These are phyloP conservation scores for Lolium multiflorum DNA, from an alignment of 176 grass and related monocot species.

Conservation along the genomic window DNA sequence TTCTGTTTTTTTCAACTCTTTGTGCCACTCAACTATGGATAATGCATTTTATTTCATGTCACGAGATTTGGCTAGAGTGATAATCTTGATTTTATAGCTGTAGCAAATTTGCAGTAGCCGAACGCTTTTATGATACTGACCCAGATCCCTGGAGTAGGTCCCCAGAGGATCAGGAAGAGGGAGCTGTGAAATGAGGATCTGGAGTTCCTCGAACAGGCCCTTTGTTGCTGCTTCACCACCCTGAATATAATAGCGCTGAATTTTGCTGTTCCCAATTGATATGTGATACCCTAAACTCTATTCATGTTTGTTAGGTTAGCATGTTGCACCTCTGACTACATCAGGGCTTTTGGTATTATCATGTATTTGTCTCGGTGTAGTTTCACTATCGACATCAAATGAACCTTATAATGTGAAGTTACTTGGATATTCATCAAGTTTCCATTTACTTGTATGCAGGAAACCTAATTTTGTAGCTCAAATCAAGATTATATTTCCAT, in stretches of 20 bases:
- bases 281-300: not conserved
- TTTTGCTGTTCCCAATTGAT: too few relatives aligned
- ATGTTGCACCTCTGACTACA: not conserved
- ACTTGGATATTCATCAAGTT: not conserved
- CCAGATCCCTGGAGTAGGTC: not conserved
- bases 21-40: not conserved
- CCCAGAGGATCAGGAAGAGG: not conserved
- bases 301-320: not conserved
- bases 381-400: not conserved
- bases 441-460: slow-evolving; percentile 23
- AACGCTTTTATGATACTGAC: not conserved
- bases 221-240: not conserved
- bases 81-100: not conserved
- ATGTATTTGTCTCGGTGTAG: not conserved
- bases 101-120: not conserved
- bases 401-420: not conserved
- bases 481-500: not conserved
- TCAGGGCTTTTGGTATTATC: not conserved
- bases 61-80: not conserved
- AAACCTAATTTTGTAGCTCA: not conserved
- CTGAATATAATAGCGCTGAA: not conserved
- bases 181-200: not conserved
- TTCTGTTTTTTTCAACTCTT: too few relatives aligned
- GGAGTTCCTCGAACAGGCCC: not conserved
- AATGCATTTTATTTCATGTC: not conserved